These are phyloP conservation scores for Russula dissimulans DNA, from an alignment of 768 basidiomycete genomes.

Conservation along the genomic window DNA sequence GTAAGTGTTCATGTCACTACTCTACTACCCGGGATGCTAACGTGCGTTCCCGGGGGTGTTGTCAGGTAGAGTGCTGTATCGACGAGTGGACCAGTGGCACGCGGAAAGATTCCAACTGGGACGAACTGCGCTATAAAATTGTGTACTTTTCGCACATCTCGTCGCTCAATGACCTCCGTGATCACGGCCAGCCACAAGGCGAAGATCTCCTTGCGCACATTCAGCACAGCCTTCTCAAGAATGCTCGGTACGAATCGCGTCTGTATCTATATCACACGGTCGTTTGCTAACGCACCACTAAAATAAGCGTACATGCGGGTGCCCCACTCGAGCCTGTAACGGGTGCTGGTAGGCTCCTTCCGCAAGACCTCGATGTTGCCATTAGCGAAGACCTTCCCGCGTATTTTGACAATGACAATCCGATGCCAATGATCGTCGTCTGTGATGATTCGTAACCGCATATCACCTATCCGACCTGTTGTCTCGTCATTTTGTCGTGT, in stretches of 20 bases:
- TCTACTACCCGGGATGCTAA: background rate
- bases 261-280: background rate
- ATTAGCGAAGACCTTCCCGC: background rate
- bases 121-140: background rate
- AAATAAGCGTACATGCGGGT: background rate
- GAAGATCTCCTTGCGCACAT: background rate
- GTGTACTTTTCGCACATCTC: background rate
- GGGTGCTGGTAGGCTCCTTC: background rate
- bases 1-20: background rate
- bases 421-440: background rate
- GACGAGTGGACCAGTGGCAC: conserved; percentile 3
- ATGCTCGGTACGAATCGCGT: conserved; percentile 1
- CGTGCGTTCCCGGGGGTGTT: background rate
- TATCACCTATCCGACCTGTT: background rate
- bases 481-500: too few species aligned
- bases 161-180: background rate
- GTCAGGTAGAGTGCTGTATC: conserved; percentile 9
- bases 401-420: background rate
- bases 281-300: background rate
- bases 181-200: background rate
- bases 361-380: background rate
- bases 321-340: background rate
- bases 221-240: background rate
- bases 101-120: background rate
- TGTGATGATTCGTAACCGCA: background rate